phyloP scores from a whole-genome alignment of 1,284 basidiomycete species.

The Sporisorium exsertum region DNA sequence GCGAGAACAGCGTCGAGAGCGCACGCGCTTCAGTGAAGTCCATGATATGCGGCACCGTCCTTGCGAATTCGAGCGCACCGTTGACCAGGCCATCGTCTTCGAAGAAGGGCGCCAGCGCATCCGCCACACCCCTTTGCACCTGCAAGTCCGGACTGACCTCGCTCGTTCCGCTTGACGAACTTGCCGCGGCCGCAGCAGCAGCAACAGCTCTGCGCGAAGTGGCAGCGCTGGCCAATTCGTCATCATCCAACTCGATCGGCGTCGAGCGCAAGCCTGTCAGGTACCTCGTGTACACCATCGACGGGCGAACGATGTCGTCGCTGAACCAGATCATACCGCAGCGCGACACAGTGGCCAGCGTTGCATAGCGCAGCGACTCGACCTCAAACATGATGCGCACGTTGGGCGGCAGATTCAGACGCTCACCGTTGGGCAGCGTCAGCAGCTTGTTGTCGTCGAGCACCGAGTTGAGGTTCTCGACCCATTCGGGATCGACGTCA shows the following conservation, averaged over 20 bases:
- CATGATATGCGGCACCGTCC: slow-evolving; percentile 94
- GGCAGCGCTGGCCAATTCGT: slow-evolving; percentile 72
- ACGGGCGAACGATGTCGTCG: slow-evolving; percentile 88
- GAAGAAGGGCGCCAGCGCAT: slow-evolving; percentile 73
- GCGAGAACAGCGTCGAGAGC: slow-evolving; percentile 93
- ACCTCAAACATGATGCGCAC: slow-evolving; percentile 99
- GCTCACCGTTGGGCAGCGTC: slow-evolving; percentile 97
- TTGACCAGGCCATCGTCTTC: slow-evolving; percentile 80
- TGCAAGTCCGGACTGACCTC: slow-evolving; percentile 76
- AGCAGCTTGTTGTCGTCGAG: slow-evolving; percentile 98
- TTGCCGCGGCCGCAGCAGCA: slow-evolving; percentile 61
- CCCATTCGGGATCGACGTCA: slow-evolving; percentile 99
- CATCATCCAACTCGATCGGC: slow-evolving; percentile 90
- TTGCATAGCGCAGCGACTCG: slow-evolving; percentile 96
- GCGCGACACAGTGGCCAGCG: slow-evolving; percentile 97
- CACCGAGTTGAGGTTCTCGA: slow-evolving; percentile 95
- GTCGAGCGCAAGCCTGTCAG: slow-evolving; percentile 81
- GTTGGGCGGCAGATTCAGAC: slow-evolving; percentile 94
- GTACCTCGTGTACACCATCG: slow-evolving; percentile 92
- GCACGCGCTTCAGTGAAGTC: slow-evolving; percentile 93
- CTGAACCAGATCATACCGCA: slow-evolving; percentile 99
- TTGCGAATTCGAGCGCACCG: slow-evolving; percentile 82
- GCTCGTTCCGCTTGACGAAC: slow-evolving; percentile 4
- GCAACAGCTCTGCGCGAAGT: slow-evolving; percentile 75
- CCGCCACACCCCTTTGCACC: slow-evolving; percentile 82